phyloP scores from a whole-genome alignment of 306 rosid species.

The Vachellia pachyceras region DNA sequence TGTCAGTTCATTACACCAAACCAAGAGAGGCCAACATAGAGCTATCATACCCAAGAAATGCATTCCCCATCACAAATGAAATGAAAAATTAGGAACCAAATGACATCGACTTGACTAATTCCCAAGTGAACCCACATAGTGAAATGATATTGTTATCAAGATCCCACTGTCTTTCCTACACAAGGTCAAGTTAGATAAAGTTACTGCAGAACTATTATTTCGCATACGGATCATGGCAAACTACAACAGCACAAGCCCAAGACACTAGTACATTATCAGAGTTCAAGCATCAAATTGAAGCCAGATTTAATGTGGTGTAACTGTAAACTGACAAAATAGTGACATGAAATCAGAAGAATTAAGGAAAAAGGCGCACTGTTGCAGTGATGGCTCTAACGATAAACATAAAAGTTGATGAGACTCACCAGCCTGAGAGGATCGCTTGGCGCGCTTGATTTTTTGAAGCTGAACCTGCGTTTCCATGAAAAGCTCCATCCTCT shows the following conservation, averaged over 20 bases:
- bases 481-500: slow-evolving; percentile 64
- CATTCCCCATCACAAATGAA: background rate
- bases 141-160: slow-evolving; percentile 14
- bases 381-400: background rate
- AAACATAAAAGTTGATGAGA: background rate
- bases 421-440: slow-evolving; percentile 52
- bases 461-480: slow-evolving; percentile 65
- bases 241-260: background rate
- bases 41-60: background rate
- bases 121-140: background rate
- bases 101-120: background rate
- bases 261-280: slow-evolving; percentile 17
- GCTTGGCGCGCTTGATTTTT: slow-evolving; percentile 57
- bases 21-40: background rate
- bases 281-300: background rate
- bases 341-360: background rate
- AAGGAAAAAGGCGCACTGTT: background rate
- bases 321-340: background rate
- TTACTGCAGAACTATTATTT: slow-evolving; percentile 11
- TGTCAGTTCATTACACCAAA: no score
- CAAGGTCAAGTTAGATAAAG: background rate
- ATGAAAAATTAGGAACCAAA: background rate
- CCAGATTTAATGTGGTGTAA: background rate
- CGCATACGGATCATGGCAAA: background rate
- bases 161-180: slow-evolving; percentile 7